A percentile compares a stretch with the other conserved stretches of the same genome.
Conservation (phyloP, 768 basidiomycete genomes). For the Pisolithus orientalis region DNA sequence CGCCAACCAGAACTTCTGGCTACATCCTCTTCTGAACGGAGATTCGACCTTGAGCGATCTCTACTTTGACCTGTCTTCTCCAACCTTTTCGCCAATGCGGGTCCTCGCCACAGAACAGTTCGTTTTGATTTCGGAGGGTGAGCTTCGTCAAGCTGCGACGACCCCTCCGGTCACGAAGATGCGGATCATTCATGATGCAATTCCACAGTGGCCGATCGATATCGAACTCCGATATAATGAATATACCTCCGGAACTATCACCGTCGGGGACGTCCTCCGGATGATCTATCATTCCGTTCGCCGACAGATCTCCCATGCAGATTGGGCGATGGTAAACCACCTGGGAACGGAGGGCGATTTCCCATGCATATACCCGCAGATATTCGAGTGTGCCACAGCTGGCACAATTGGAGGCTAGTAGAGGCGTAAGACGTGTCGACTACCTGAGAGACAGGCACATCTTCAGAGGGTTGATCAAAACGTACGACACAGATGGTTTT, state of each 20-base stretch:
- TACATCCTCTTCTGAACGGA: slow-evolving; percentile 39
- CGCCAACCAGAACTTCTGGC: slow-evolving; percentile 18
- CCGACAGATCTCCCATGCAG: slow-evolving; percentile 29
- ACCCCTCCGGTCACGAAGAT: slow-evolving; percentile 48
- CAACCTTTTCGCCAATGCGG: slow-evolving; percentile 39
- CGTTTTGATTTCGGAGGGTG: slow-evolving; percentile 33
- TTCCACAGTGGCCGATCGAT: slow-evolving; percentile 57
- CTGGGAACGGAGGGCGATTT: slow-evolving; percentile 24
- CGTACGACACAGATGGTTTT: slow-evolving; percentile 23
- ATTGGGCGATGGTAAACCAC: slow-evolving; percentile 27
- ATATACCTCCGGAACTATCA: slow-evolving; percentile 32
- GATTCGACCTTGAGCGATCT: slow-evolving; percentile 41
- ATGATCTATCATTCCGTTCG: slow-evolving; percentile 46
- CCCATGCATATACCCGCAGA: slow-evolving; percentile 33
- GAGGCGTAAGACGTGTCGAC: slow-evolving; percentile 36
- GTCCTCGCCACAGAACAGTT: slow-evolving; percentile 35
- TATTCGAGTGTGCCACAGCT: slow-evolving; percentile 24
- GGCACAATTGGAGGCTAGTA: slow-evolving; percentile 27
- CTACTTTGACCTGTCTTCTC: slow-evolving; percentile 48
- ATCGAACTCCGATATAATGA: slow-evolving; percentile 34
- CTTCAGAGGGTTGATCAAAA: slow-evolving; percentile 33
- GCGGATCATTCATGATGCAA: slow-evolving; percentile 47
- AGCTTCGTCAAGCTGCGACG: slow-evolving; percentile 50
- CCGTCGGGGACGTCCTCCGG: slow-evolving; percentile 52
- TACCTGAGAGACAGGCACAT: slow-evolving; percentile 29